Evolutionary conservation across 2,329 filamentous ascomycete genomes (phyloP).

Genomic region (Scopulariopsis brevicaulis): DNA sequence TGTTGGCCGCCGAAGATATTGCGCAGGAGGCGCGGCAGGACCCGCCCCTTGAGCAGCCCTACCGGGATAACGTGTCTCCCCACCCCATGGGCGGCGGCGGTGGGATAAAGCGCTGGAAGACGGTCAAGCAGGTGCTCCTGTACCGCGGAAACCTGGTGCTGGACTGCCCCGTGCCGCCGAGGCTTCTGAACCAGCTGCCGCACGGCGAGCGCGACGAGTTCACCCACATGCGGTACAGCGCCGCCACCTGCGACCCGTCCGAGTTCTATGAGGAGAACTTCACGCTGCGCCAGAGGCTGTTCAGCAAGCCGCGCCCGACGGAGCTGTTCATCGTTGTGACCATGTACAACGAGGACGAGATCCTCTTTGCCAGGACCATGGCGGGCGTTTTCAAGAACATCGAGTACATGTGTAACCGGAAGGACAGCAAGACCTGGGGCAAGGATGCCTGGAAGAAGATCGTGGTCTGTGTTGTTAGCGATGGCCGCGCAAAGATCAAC

Average conservation of each 20-base stretch:
- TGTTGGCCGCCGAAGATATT: slow-evolving; percentile 44
- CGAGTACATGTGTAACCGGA: slow-evolving; percentile 92
- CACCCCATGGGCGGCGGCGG: slow-evolving; percentile 9
- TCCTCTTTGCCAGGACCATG: slow-evolving; percentile 92
- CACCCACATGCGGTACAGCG: slow-evolving; percentile 86
- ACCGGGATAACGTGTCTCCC: neutral
- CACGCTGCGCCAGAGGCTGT: slow-evolving; percentile 81
- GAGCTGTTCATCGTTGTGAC: slow-evolving; percentile 95
- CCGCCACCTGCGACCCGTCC: slow-evolving; percentile 84
- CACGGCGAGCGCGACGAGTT: slow-evolving; percentile 89
- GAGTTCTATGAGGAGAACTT: slow-evolving; percentile 86
- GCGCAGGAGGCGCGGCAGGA: slow-evolving; percentile 27
- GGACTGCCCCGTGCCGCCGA: slow-evolving; percentile 88
- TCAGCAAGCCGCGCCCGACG: slow-evolving; percentile 84
- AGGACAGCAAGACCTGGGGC: slow-evolving; percentile 93
- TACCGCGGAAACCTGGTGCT: slow-evolving; percentile 96
- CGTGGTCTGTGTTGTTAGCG: slow-evolving; percentile 93
- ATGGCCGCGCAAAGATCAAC: slow-evolving; percentile 96
- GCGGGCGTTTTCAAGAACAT: slow-evolving; percentile 97
- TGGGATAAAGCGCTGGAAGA: slow-evolving; percentile 83
- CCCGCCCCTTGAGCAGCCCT: slow-evolving; percentile 29
- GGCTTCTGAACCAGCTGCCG: slow-evolving; percentile 74
- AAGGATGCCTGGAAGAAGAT: slow-evolving; percentile 99
- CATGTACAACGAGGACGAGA: slow-evolving; percentile 99
- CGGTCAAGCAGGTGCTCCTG: slow-evolving; percentile 93